Evolutionary conservation across 2,329 filamentous ascomycete species (phyloP).

Genomic region (Epichloe elymi): DNA sequence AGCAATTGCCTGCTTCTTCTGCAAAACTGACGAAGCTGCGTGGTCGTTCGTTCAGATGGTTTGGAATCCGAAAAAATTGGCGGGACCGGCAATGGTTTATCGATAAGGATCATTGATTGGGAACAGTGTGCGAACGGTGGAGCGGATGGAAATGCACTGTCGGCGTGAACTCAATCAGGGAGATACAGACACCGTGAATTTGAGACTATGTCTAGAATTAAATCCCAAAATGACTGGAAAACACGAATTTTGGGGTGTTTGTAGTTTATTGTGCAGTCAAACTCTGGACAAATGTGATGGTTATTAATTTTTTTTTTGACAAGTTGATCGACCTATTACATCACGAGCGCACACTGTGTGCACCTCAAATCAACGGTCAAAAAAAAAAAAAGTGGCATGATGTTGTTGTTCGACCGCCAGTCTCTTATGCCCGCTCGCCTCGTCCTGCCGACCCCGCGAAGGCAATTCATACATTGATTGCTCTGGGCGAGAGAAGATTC

Average conservation of each 20-base stretch:
- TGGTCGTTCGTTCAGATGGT: neutral
- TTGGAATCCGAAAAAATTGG: conserved; percentile 12
- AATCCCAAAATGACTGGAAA: neutral
- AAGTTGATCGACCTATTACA: neutral
- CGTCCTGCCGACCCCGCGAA: neutral
- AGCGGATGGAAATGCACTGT: neutral
- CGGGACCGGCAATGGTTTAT: conserved; percentile 14
- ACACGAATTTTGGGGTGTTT: no score
- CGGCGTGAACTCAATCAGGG: neutral
- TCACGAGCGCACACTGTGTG: conserved; percentile 6
- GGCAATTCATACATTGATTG: neutral
- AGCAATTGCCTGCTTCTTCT: neutral
- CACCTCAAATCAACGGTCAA: neutral
- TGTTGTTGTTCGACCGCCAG: neutral
- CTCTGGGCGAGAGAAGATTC: neutral
- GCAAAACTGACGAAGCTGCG: neutral
- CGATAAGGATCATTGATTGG: conserved; percentile 16
- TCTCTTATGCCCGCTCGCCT: neutral
- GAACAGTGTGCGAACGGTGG: conserved; percentile 5
- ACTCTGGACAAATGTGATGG: no score
- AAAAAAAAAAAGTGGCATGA: conserved; percentile 1
- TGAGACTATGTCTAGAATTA: neutral
- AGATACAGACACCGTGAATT: neutral
- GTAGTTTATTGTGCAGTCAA: no score
- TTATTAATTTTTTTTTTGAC: no score